Evolutionary conservation across 495 filamentous ascomycete genomes (phyloP).

Genomic region (Ramalina peruviana): DNA sequence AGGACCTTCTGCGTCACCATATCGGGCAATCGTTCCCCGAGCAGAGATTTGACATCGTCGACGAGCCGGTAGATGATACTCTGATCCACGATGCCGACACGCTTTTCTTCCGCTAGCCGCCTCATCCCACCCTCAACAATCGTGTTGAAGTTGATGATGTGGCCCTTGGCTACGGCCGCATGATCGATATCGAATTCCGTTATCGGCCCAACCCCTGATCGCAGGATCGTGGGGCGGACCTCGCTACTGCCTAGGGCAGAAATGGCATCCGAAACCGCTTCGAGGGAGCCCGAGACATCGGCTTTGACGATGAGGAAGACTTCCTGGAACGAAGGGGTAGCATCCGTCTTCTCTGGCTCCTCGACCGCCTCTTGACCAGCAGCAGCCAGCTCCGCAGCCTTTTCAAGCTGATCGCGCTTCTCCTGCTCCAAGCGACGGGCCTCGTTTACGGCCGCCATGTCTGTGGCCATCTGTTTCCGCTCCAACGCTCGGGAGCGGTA

Average conservation of each 20-base stretch:
- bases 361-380: slow-evolving; percentile 1
- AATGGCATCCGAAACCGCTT: slow-evolving; percentile 69
- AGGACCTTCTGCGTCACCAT: slow-evolving; percentile 50
- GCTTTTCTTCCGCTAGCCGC: slow-evolving; percentile 49
- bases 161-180: slow-evolving; percentile 51
- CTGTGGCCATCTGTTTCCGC: slow-evolving; percentile 43
- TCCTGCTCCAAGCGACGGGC: slow-evolving; percentile 47
- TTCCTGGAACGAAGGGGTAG: slow-evolving; percentile 31
- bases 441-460: slow-evolving; percentile 67
- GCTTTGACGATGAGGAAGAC: slow-evolving; percentile 80
- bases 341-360: slow-evolving; percentile 8
- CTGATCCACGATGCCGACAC: slow-evolving; percentile 68
- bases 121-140: slow-evolving; percentile 51
- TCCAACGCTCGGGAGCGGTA: slow-evolving; percentile 56
- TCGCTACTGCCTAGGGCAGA: slow-evolving; percentile 68
- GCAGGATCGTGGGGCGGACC: slow-evolving; percentile 61
- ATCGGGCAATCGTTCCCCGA: slow-evolving; percentile 56
- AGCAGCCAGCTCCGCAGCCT: slow-evolving; percentile 18
- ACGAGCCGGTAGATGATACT: slow-evolving; percentile 87
- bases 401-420: slow-evolving; percentile 39
- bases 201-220: slow-evolving; percentile 62
- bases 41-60: slow-evolving; percentile 58
- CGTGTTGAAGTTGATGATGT: slow-evolving; percentile 80
- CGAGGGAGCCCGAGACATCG: slow-evolving; percentile 84
- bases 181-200: slow-evolving; percentile 83